Conservation (phyloP, 1,284 basidiomycete genomes). For the Pseudozyma flocculosa region DNA sequence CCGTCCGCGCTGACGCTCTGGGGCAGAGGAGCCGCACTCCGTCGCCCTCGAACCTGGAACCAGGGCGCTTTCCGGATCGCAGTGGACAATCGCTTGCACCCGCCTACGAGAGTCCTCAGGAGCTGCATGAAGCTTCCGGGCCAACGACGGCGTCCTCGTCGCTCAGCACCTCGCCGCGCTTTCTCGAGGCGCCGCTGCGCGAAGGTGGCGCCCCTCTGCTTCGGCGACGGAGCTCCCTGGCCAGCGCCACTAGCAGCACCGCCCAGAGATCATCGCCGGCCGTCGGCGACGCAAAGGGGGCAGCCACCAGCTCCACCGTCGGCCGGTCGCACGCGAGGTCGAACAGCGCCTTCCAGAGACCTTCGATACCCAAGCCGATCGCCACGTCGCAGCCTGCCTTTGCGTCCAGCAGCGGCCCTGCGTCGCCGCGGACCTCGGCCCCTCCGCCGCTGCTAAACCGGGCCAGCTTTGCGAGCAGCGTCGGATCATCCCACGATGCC, state of each 20-base stretch:
- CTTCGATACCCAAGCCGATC: background rate
- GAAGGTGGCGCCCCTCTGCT: background rate
- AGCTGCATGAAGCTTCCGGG: background rate
- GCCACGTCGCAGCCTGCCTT: background rate
- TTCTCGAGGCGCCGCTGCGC: background rate
- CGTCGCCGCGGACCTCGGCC: conserved; percentile 1
- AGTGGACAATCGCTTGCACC: background rate
- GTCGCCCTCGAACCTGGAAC: background rate
- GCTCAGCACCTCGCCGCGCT: background rate
- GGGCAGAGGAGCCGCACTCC: background rate
- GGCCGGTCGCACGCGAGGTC: background rate
- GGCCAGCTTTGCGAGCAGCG: conserved; percentile 11
- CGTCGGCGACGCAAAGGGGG: background rate
- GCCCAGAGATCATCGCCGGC: background rate
- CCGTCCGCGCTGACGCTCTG: background rate
- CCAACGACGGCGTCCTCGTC: background rate
- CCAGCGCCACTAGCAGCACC: background rate
- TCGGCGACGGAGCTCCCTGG: background rate
- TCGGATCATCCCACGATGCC: conserved; percentile 3
- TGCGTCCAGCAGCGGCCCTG: conserved; percentile 6
- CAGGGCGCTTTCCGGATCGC: background rate
- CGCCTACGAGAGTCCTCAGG: background rate
- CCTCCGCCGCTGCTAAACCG: conserved; percentile 5
- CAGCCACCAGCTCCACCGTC: background rate
- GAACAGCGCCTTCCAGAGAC: background rate